Evolutionary conservation across 1,284 basidiomycete species (phyloP), one percentile per base, ranked within the genome.

Genomic region (Naganishia liquefaciens): DNA sequence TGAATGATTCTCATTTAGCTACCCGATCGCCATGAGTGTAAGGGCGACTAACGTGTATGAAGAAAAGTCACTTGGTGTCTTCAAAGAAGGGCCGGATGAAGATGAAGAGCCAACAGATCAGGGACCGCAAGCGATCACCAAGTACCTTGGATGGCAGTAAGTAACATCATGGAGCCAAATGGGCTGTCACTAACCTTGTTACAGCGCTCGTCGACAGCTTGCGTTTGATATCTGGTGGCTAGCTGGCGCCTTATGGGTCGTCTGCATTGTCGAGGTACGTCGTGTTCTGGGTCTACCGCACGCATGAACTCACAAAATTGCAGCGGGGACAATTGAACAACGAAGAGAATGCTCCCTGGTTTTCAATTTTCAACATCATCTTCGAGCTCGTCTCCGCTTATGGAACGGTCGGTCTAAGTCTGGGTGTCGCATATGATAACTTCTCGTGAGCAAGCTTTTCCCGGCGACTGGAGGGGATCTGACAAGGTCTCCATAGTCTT

Each of bases 1-100:
- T 51, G 33, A 51, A 13, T 5, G 68, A 21, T 71, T 10, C 5
- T 6, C 54, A 17, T 44, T 74, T 75, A 27, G 54, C 42, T 83
- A 82, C 68, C 83, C 83, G 13, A 80, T 85, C 47, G 84, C 84
- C 21, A 75, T 85, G 62, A 88, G 87, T 70, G 91, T 99, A 11
- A 89, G 94, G n/a, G 87, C 90, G n/a, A 97, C 95, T 23, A 98
- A 98, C 76, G 95, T 98, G 0, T 98, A 97, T 77, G 95, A 99
- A 76, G 93, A 97, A 72, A 86, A 85, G 66, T 89, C 89, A 0
- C 81, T 93, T 15, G 91, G 91, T 0, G 80, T 94, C 40, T 93
- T 86, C 72, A 79, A 81, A 15, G 80, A 84, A 9, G 80, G 81
- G 0, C 78, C 81, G 0, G 81, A 82, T 7, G 80, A 83, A 0